Conservation (phyloP, 352 stramenopile genomes). For the Phytophthora tentaculata region DNA sequence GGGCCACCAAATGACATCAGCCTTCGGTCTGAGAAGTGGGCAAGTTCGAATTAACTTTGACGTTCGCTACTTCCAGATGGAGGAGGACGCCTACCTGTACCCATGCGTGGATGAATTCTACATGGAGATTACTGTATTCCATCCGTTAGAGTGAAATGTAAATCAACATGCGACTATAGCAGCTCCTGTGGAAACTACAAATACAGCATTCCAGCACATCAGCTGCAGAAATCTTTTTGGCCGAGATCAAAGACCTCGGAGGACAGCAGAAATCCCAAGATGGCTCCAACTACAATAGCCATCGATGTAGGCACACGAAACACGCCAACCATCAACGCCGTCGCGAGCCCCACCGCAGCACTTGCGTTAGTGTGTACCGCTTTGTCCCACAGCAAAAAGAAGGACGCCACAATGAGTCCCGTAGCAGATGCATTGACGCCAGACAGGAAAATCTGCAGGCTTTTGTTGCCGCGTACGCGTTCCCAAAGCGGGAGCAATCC, state of each 20-base stretch:
- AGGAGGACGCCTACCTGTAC: constrained; percentile 1
- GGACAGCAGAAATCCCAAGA: constrained; percentile 61
- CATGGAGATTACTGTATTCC: not conserved
- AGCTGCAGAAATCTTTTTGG: constrained; percentile 58
- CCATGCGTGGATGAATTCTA: constrained; percentile 6
- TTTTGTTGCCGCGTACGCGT: constrained; percentile 80
- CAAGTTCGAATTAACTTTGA: too few species aligned
- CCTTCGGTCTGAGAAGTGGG: too few species aligned
- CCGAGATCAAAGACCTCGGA: constrained; percentile 56
- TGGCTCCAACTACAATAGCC: constrained; percentile 59
- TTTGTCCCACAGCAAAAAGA: constrained; percentile 90
- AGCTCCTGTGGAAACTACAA: not conserved
- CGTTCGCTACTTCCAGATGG: constrained; percentile 22
- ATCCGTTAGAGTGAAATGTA: constrained; percentile 4
- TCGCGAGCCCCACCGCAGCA: constrained; percentile 87
- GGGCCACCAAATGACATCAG: constrained; percentile 9
- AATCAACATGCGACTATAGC: not conserved
- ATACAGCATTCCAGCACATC: constrained; percentile 2
- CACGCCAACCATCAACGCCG: constrained; percentile 78
- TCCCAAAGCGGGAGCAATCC: constrained; percentile 93
- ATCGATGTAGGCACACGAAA: constrained; percentile 77
- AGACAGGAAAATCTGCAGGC: constrained; percentile 89
- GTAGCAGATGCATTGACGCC: constrained; percentile 92
- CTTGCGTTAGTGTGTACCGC: constrained; percentile 80
- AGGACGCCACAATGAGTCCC: constrained; percentile 90